phyloP scores from a whole-genome alignment of 768 basidiomycete species.

The Galerina sulciceps region DNA sequence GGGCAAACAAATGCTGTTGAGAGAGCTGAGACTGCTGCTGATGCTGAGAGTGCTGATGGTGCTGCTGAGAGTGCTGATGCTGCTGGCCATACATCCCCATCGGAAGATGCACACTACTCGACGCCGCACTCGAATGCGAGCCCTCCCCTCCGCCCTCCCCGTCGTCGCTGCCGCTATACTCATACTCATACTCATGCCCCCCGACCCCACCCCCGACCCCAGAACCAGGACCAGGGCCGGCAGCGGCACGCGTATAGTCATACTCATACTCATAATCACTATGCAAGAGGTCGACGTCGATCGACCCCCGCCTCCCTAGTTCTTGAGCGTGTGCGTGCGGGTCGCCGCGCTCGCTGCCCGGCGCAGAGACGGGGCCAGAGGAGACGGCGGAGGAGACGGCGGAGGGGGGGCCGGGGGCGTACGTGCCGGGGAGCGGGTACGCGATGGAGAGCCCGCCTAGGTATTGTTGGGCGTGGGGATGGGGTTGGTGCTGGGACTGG shows the following conservation, averaged over 20 bases:
- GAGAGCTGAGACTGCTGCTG: too few species aligned
- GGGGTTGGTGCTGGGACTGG: neutral
- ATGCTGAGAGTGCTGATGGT: too few species aligned
- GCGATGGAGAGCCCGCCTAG: conserved; percentile 6
- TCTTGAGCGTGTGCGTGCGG: too few species aligned
- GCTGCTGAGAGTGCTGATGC: too few species aligned
- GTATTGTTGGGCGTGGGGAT: neutral
- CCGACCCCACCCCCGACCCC: too few species aligned
- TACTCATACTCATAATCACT: neutral
- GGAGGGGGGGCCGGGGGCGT: neutral
- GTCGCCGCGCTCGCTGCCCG: neutral
- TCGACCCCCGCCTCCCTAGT: neutral
- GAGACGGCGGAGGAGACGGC: too few species aligned
- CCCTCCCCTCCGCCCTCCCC: too few species aligned
- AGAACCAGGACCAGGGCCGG: too few species aligned
- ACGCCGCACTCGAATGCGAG: conserved; percentile 32
- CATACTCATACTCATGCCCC: neutral
- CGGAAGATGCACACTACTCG: conserved; percentile 14
- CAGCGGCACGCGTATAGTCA: too few species aligned
- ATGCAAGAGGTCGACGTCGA: neutral
- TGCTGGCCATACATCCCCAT: neutral
- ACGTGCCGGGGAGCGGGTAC: neutral
- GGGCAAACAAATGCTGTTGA: neutral
- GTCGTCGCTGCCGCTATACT: conserved; percentile 42
- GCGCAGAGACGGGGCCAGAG: neutral